Base-by-base conservation (phyloP, 306 rosid species). In the Cicer pinnatifidum region DNA sequence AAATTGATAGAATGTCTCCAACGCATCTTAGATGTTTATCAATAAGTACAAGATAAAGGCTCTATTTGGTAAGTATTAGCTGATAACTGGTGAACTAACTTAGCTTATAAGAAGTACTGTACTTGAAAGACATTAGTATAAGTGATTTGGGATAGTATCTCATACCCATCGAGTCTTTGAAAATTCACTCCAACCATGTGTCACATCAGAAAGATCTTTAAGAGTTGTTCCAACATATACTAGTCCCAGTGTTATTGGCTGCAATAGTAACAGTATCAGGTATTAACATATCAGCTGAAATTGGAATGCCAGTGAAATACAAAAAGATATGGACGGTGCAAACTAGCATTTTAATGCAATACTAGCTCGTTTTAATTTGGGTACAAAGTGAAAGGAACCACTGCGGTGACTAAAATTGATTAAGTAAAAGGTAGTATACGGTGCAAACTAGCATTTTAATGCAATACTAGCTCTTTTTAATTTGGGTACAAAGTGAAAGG, bases 211-310 rank as follows among this genome's bases (percentile, higher is more conserved):
- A 64, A 94, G 90, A 86, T 94, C 97, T 80, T 94, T 94, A 58
- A 94, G 91, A 73, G 96, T 94, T 71, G 99, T 94, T 86, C 97
- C 99, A 58, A 87, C 81, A 60, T 94, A 94, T 54, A 94, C 97
- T 23, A 94, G 85, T 47, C 89, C 95, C 44, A 94, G 70, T 33
- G 97, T 94, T 78, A 88, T 91, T 80, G 99, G 99, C 97, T 94
- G 97, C 73, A 80, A 74, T 11, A 77, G 20, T 77, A 76, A 74
- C 65, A 68, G 57, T 19, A 67, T 69, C 7, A 19, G 48, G 47
- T 48, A 67, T 75, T 43, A 79, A 70, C 68, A 43, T 41, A 17
- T 6, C 19, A 28, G 38, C 53, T 8, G 71, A 57, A 56, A 65
- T 58, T 48, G 63, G 51, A 75, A 52, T 10, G 10, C 20, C 4